These are phyloP conservation scores for Tricholoma terreum DNA, from an alignment of 768 basidiomycete species.

Conservation along the genomic window DNA sequence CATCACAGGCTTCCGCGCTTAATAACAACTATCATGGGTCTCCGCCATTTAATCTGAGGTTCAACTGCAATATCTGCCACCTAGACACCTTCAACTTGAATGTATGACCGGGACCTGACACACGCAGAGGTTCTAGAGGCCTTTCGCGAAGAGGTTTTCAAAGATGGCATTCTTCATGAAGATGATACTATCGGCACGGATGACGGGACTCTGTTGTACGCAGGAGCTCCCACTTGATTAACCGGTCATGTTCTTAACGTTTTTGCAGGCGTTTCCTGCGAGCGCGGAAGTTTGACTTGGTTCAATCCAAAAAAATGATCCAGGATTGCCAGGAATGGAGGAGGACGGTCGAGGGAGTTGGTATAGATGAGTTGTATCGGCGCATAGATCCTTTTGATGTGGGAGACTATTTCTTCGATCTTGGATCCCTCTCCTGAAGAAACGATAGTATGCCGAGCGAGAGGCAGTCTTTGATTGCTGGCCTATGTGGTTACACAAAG, in stretches of 20 bases:
- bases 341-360: constrained; percentile 56
- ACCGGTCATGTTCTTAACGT: background rate
- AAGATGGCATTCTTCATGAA: constrained; percentile 53
- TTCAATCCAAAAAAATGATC: constrained; percentile 62
- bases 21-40: too few species aligned
- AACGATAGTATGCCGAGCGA: constrained; percentile 62
- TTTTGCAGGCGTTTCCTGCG: constrained; percentile 65
- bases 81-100: too few species aligned
- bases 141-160: constrained; percentile 51
- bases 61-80: too few species aligned
- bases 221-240: background rate
- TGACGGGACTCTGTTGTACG: constrained; percentile 57
- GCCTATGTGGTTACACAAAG: constrained; percentile 82
- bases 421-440: background rate
- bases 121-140: constrained; percentile 38
- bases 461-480: constrained; percentile 68
- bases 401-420: constrained; percentile 23
- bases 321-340: constrained; percentile 68
- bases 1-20: too few species aligned
- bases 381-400: constrained; percentile 70
- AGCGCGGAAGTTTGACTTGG: constrained; percentile 62
- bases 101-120: background rate
- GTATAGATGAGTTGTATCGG: constrained; percentile 62
- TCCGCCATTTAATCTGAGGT: too few species aligned
- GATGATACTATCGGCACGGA: constrained; percentile 63